Evolutionary conservation across 441 rosid genomes (phyloP), one percentile per base, ranked within the genome.

Genomic region (Erodium trifolium): DNA sequence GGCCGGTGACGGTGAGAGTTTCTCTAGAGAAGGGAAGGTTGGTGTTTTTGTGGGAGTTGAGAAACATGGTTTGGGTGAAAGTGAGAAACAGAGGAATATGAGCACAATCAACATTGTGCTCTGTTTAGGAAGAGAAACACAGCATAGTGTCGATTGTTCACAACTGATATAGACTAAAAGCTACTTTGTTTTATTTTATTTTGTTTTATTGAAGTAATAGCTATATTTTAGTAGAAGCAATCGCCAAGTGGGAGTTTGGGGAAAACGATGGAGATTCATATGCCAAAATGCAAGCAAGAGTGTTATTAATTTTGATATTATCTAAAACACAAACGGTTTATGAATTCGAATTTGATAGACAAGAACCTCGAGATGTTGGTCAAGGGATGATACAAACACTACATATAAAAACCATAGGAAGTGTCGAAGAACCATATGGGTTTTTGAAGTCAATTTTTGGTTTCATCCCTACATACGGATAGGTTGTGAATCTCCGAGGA

Each of bases 11-110:
- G 78, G 5, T 23, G 78, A 73, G 39, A 71, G 17, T 55, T 76
- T 51, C n/a, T 51, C 17, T 0, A 82, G 65, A 64, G 83, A 72
- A 41, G 88, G 87, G 63, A 84, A 84, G 63, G 71, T 71, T 12
- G 82, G 80, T 18, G 66, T 13, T 12, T 63, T n/a, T n/a, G 73
- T 70, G 69, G 76, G 77, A 23, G 18, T 18, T 9, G 81, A 68
- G 19, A 70, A 1, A 1, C 69, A 11, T 19, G 71, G 37, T 3
- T 37, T 14, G 65, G 51, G 76, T 9, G 71, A 45, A 68, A 73
- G 7, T 18, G 72, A 43, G 12, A 43, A 43, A 8, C 34, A 14
- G 0, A 76, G 66, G 53, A 73, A 43, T 0, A 67, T 9, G 65
- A 72, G 71, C 31, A 29, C 6, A 43, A 13, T 19, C n/a, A 53